phyloP scores from a whole-genome alignment of 768 basidiomycete species.

The Leccinellum rugosiceps region DNA sequence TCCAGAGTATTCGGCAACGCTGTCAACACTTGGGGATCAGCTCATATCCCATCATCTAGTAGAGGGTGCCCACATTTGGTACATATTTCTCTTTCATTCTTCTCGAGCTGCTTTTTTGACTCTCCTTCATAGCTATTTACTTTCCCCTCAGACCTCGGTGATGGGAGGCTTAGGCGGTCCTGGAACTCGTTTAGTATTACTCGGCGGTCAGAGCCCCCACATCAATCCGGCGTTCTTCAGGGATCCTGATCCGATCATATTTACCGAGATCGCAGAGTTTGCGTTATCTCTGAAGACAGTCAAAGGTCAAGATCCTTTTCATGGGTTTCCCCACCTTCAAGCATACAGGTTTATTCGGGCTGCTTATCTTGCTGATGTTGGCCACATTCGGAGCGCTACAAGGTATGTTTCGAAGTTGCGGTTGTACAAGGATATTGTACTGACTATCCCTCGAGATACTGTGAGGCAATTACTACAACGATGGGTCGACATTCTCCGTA shows the following conservation, averaged over 20 bases:
- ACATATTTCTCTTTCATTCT: conserved; percentile 9
- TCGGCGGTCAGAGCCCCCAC: conserved; percentile 66
- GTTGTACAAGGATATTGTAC: not conserved
- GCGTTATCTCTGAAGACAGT: conserved; percentile 71
- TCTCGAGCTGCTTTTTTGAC: conserved; percentile 2
- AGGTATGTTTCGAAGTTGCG: conserved; percentile 44
- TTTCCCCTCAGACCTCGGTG: conserved; percentile 78
- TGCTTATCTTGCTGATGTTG: conserved; percentile 71
- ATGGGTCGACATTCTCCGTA: conserved; percentile 63
- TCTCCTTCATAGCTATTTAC: conserved; percentile 59
- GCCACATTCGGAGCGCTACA: conserved; percentile 72
- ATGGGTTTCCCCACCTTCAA: conserved; percentile 82
- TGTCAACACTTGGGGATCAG: conserved; percentile 84
- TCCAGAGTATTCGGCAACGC: conserved; percentile 65
- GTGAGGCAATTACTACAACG: conserved; percentile 78
- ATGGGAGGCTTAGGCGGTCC: conserved; percentile 70
- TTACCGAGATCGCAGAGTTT: conserved; percentile 91
- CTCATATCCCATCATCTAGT: conserved; percentile 67
- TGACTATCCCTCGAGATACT: conserved; percentile 66
- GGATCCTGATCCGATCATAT: conserved; percentile 73
- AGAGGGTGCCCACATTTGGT: conserved; percentile 94
- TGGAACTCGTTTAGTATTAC: conserved; percentile 62
- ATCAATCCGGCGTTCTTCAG: conserved; percentile 49
- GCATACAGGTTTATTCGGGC: conserved; percentile 85
- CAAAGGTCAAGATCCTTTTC: conserved; percentile 86